Conservation (phyloP, 2,329 filamentous ascomycete species). For the Lecanoromycetidae sp. region DNA sequence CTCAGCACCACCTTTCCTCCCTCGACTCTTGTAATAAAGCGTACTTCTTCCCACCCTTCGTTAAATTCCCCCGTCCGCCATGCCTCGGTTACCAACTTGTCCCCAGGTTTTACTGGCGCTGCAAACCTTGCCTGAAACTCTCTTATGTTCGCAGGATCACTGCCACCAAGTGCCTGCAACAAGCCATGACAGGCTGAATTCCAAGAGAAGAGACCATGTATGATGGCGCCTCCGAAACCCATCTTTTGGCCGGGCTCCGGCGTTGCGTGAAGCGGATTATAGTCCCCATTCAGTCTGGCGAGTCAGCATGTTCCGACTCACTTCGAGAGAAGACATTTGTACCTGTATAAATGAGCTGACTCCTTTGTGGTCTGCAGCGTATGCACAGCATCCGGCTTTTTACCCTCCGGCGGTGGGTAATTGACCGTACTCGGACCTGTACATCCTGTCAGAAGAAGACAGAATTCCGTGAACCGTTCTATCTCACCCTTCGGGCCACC, state of each 20-base stretch:
- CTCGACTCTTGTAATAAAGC: slow-evolving; percentile 66
- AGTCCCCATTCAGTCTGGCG: slow-evolving; percentile 35
- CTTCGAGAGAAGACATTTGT: slow-evolving; percentile 4
- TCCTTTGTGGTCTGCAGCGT: slow-evolving; percentile 58
- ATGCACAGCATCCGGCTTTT: slow-evolving; percentile 57
- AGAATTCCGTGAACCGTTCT: not conserved
- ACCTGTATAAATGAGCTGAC: slow-evolving; percentile 63
- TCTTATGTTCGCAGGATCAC: slow-evolving; percentile 31
- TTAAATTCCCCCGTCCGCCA: slow-evolving; percentile 59
- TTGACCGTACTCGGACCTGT: slow-evolving; percentile 55
- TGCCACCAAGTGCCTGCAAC: slow-evolving; percentile 30
- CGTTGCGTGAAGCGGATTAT: slow-evolving; percentile 38
- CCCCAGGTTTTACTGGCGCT: slow-evolving; percentile 37
- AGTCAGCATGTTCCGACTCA: not conserved
- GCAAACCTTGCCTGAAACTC: slow-evolving; percentile 37
- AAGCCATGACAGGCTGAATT: slow-evolving; percentile 36
- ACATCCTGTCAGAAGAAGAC: not conserved
- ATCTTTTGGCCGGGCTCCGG: slow-evolving; percentile 32
- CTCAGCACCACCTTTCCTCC: slow-evolving; percentile 75
- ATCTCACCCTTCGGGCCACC: slow-evolving; percentile 74
- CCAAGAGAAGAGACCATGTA: slow-evolving; percentile 38
- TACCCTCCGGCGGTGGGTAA: slow-evolving; percentile 63
- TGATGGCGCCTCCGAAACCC: slow-evolving; percentile 36
- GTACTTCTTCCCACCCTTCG: slow-evolving; percentile 65
- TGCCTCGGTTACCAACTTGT: slow-evolving; percentile 63